Evolutionary conservation across 2,329 filamentous ascomycete species (phyloP).

Genomic region (Alternaria atra): DNA sequence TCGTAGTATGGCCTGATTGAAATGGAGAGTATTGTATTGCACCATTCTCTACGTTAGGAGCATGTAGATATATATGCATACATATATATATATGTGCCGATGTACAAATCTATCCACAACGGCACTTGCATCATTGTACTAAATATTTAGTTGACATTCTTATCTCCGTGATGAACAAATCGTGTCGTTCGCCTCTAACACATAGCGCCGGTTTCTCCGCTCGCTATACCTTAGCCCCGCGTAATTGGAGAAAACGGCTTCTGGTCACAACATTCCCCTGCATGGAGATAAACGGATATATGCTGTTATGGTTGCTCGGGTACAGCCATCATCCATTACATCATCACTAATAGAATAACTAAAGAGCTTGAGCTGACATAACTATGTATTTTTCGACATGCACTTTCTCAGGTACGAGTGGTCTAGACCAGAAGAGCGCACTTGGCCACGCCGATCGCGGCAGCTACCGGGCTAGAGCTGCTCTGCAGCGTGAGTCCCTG

Average conservation of each 20-base stretch:
- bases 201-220: neutral
- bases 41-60: neutral
- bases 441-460: neutral
- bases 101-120: neutral
- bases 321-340: conserved; percentile 10
- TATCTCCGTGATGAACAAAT: conserved; percentile 1
- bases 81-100: neutral
- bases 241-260: neutral
- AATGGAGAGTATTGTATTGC: neutral
- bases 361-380: neutral
- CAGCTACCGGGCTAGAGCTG: neutral
- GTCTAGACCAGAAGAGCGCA: neutral
- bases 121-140: neutral
- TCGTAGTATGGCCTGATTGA: neutral
- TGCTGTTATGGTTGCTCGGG: neutral
- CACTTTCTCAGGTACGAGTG: neutral
- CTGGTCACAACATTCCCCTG: neutral
- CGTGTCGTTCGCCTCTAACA: neutral
- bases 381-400: neutral
- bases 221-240: neutral
- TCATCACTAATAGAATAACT: neutral
- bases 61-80: neutral
- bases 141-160: neutral
- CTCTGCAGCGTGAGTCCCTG: neutral
- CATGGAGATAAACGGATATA: conserved; percentile 7